Evolutionary conservation across 441 rosid genomes (phyloP).

Genomic region (Aquilaria agallochum): DNA sequence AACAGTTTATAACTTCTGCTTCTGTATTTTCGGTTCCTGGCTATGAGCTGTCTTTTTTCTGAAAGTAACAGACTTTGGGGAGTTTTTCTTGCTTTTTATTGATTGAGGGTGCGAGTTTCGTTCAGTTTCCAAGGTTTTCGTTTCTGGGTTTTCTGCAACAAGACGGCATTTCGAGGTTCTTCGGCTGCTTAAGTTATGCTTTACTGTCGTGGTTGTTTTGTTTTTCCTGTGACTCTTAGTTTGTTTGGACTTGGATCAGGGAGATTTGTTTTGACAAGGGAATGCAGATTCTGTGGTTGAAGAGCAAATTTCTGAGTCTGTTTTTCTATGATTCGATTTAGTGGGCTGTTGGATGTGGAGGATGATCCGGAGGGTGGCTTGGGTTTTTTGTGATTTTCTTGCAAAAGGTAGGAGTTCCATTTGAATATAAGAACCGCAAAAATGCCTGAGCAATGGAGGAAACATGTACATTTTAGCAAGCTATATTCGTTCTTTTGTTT

Average conservation of each 20-base stretch:
- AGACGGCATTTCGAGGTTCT: slow-evolving; percentile 23
- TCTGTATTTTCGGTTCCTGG: neutral
- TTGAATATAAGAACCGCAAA: slow-evolving; percentile 10
- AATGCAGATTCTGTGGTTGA: neutral
- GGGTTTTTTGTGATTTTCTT: slow-evolving; percentile 8
- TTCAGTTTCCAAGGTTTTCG: slow-evolving; percentile 3
- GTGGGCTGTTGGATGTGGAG: slow-evolving; percentile 15
- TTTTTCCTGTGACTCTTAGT: slow-evolving; percentile 2
- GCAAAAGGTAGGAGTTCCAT: slow-evolving; percentile 10
- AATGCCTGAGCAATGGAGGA: slow-evolving; percentile 39
- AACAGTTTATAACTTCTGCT: neutral
- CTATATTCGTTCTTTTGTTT: slow-evolving; percentile 54
- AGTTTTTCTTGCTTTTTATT: neutral
- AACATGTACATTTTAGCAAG: slow-evolving; percentile 39
- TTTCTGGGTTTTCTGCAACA: slow-evolving; percentile 14
- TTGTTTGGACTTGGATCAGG: slow-evolving; percentile 1
- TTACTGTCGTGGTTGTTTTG: neutral
- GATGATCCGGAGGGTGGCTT: slow-evolving; percentile 12
- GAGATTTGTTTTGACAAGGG: slow-evolving; percentile 12
- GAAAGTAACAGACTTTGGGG: neutral
- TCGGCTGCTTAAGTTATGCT: slow-evolving; percentile 13
- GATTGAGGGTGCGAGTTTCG: slow-evolving; percentile 7
- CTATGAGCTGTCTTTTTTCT: slow-evolving; percentile 4
- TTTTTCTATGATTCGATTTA: neutral
- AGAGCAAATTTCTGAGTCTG: neutral